Evolutionary conservation across 495 filamentous ascomycete species (phyloP).

Genomic region (Aspergillus diversus): DNA sequence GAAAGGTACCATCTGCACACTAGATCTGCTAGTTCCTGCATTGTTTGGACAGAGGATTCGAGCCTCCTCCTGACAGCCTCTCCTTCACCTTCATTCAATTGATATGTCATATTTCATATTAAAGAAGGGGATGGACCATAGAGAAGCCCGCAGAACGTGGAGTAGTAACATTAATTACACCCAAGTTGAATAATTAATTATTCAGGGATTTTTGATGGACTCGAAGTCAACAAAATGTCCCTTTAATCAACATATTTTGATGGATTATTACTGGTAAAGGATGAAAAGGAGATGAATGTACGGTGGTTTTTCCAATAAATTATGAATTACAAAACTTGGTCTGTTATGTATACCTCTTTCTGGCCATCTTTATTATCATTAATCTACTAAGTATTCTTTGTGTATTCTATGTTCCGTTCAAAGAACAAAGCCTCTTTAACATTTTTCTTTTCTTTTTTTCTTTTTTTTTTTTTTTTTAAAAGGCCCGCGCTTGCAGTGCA

Average conservation of each 20-base stretch:
- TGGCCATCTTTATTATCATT: no score
- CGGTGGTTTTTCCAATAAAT: neutral
- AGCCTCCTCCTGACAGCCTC: neutral
- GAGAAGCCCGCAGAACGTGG: neutral
- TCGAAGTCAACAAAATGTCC: no score
- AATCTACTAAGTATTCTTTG: no score
- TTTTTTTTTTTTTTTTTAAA: neutral
- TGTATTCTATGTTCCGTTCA: no score
- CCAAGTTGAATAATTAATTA: no score
- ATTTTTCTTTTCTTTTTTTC: neutral
- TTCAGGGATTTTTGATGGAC: no score
- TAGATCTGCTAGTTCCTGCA: conserved; percentile 10
- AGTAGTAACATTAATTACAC: neutral
- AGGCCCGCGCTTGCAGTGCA: no score
- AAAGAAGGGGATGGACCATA: conserved; percentile 1
- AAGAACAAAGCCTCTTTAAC: no score
- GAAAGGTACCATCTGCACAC: conserved; percentile 2
- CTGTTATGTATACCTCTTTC: no score
- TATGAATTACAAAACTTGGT: neutral
- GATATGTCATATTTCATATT: neutral
- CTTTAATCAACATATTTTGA: no score
- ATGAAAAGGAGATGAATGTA: neutral
- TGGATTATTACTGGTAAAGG: no score
- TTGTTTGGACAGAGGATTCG: neutral
- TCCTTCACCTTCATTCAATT: neutral